phyloP scores from a whole-genome alignment of 768 basidiomycete species.

The Termitomyces heimii region DNA sequence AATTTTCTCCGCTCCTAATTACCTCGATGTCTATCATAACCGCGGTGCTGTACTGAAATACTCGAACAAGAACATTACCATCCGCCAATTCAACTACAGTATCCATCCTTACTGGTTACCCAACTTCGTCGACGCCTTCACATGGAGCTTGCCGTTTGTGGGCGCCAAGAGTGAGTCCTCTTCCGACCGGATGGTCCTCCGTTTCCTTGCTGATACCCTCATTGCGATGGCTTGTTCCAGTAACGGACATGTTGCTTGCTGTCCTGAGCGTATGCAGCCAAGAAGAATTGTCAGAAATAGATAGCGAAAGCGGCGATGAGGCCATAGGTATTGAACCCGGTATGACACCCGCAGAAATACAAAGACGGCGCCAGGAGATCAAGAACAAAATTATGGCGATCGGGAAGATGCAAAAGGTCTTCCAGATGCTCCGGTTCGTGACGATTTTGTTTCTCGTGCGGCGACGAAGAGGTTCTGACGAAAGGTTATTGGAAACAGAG shows the following conservation, averaged over 20 bases:
- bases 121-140: conserved; percentile 97
- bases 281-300: conserved; percentile 76
- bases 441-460: background rate
- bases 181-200: too few species aligned
- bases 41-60: conserved; percentile 97
- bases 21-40: conserved; percentile 95
- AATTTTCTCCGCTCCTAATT: conserved; percentile 96
- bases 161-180: conserved; percentile 81
- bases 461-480: background rate
- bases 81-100: conserved; percentile 76
- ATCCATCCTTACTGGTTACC: conserved; percentile 95
- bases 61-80: conserved; percentile 94
- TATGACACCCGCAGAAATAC: conserved; percentile 33
- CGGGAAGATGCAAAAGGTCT: conserved; percentile 86
- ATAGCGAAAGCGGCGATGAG: conserved; percentile 33
- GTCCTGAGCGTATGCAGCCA: conserved; percentile 90
- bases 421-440: conserved; percentile 81
- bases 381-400: conserved; percentile 94
- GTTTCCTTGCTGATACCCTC: background rate
- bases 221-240: conserved; percentile 30
- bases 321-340: conserved; percentile 17
- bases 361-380: conserved; percentile 67
- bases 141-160: conserved; percentile 96
- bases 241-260: conserved; percentile 96
- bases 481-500: conserved; percentile 31